phyloP scores from a whole-genome alignment of 805 yeast genomes.

The Saccharomycopsis oosterbeekiorum region DNA sequence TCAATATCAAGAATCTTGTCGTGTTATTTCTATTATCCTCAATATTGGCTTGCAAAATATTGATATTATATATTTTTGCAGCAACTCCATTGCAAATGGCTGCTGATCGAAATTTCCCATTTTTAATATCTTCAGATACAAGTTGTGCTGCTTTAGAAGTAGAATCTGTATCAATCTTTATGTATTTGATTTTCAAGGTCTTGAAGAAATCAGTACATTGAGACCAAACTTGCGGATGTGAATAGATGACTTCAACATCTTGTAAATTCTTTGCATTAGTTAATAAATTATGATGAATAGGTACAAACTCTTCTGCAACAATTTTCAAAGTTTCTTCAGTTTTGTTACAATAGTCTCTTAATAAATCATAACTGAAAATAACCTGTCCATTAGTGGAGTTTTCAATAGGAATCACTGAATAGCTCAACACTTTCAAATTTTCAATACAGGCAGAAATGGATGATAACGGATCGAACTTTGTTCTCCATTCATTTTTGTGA shows the following conservation, averaged over 20 bases:
- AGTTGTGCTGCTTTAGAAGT: conserved; percentile 79
- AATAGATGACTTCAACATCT: conserved; percentile 51
- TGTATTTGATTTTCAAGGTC: conserved; percentile 28
- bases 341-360: conserved; percentile 48
- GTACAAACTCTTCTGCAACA: conserved; percentile 71
- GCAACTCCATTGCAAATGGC: conserved; percentile 72
- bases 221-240: conserved; percentile 99
- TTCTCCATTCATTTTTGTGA: conserved; percentile 21
- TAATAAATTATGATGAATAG: conserved; percentile 70
- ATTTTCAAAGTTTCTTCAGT: conserved; percentile 36
- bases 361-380: conserved; percentile 69
- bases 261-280: conserved; percentile 35
- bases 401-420: conserved; percentile 80
- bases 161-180: conserved; percentile 57
- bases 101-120: conserved; percentile 35
- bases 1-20: conserved; percentile 72
- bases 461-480: conserved; percentile 23
- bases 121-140: conserved; percentile 31
- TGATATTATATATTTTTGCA: conserved; percentile 46
- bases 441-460: conserved; percentile 56
- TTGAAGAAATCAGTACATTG: conserved; percentile 58
- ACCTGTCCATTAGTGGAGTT: conserved; percentile 95
- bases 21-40: conserved; percentile 73
- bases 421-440: conserved; percentile 43
- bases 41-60: conserved; percentile 44